phyloP scores from a whole-genome alignment of 1,284 basidiomycete genomes.

The Pseudozyma thailandica region DNA sequence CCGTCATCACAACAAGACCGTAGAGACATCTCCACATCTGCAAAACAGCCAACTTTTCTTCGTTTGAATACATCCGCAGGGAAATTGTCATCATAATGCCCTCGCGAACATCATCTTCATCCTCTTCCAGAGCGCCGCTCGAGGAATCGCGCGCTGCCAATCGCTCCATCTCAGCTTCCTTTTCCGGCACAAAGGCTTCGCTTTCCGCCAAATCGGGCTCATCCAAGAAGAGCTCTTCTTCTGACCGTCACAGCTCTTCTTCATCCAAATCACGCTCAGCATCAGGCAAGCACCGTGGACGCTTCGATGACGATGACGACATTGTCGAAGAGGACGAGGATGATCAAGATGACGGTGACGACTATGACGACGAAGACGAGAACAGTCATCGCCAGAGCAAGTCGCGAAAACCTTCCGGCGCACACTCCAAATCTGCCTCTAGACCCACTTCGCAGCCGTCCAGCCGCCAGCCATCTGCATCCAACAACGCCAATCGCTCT shows the following conservation, averaged over 20 bases:
- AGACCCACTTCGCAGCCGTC: slow-evolving; percentile 23
- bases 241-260: slow-evolving; percentile 13
- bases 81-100: slow-evolving; percentile 18
- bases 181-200: slow-evolving; percentile 43
- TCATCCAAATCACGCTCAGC: slow-evolving; percentile 39
- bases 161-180: slow-evolving; percentile 48
- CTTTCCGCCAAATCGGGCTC: slow-evolving; percentile 27
- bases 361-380: slow-evolving; percentile 32
- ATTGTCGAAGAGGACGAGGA: slow-evolving; percentile 37
- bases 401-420: slow-evolving; percentile 23
- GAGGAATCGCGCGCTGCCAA: slow-evolving; percentile 43
- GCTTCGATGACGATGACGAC: slow-evolving; percentile 48
- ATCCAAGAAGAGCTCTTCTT: slow-evolving; percentile 22
- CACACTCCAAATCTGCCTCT: slow-evolving; percentile 16
- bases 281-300: slow-evolving; percentile 37
- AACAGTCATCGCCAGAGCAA: slow-evolving; percentile 13
- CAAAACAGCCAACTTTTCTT: not conserved
- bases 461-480: slow-evolving; percentile 35
- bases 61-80: not conserved
- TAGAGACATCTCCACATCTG: not conserved
- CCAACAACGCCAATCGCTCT: slow-evolving; percentile 44
- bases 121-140: slow-evolving; percentile 37
- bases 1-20: not conserved
- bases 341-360: slow-evolving; percentile 21
- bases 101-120: slow-evolving; percentile 30